Evolutionary conservation across 257 asterid species (phyloP).

Genomic region (Voacanga thouarsii): DNA sequence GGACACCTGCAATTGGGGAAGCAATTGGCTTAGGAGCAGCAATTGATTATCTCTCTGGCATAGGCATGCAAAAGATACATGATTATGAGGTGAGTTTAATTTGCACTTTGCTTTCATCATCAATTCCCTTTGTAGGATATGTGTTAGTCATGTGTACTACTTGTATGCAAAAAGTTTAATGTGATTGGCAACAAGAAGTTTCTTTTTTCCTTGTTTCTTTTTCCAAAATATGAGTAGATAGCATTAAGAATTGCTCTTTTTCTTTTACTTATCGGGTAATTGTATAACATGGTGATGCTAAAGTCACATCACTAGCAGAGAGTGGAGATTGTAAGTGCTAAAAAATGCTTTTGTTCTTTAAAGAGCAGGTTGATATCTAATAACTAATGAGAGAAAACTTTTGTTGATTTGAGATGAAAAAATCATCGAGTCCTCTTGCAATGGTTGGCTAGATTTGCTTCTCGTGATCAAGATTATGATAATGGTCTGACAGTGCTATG

Average conservation of each 20-base stretch:
- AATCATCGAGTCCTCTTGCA: background rate
- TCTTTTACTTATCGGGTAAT: no score
- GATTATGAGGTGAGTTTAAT: constrained; percentile 66
- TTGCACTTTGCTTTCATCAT: background rate
- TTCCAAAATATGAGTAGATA: no score
- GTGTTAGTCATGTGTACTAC: background rate
- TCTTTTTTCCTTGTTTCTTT: no score
- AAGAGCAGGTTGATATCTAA: background rate
- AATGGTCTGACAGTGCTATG: background rate
- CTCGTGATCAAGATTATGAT: background rate
- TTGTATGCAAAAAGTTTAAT: no score
- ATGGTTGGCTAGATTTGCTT: background rate
- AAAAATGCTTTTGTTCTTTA: background rate
- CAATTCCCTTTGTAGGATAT: background rate
- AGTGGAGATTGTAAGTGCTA: background rate
- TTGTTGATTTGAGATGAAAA: background rate
- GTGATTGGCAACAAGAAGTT: no score
- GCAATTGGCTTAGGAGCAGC: constrained; percentile 93
- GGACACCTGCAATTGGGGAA: constrained; percentile 96
- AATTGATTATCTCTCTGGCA: constrained; percentile 71
- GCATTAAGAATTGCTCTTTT: no score
- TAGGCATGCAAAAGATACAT: constrained; percentile 92
- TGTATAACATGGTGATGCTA: no score
- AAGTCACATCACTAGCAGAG: background rate
- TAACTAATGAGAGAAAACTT: background rate